phyloP scores from a whole-genome alignment of 495 filamentous ascomycete genomes.

The Penicillium tannophilum region DNA sequence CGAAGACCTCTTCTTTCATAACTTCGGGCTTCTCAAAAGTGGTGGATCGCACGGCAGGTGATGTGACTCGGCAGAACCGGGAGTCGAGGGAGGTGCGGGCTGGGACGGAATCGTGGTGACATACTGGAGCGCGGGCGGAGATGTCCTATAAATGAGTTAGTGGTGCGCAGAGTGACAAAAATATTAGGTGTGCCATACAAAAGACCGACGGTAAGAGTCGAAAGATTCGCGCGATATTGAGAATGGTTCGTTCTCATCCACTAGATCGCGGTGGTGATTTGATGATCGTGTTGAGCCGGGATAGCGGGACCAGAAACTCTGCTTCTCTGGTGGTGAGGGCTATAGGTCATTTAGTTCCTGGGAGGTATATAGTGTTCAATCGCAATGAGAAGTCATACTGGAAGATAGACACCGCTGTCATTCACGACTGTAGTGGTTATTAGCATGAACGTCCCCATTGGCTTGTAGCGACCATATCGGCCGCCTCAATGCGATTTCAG shows the following conservation, averaged over 20 bases:
- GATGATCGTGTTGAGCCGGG: constrained; percentile 68
- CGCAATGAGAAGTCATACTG: constrained; percentile 56
- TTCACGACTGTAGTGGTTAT: constrained; percentile 76
- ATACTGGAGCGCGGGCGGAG: constrained; percentile 80
- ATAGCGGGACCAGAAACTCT: constrained; percentile 78
- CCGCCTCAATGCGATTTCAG: background rate
- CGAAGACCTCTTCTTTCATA: constrained; percentile 77
- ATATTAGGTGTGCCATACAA: constrained; percentile 61
- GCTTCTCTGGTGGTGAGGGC: constrained; percentile 90
- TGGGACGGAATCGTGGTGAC: constrained; percentile 54
- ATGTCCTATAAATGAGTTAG: constrained; percentile 67
- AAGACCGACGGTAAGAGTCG: constrained; percentile 95
- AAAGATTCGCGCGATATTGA: constrained; percentile 97
- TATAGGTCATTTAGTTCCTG: constrained; percentile 37
- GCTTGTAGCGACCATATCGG: background rate
- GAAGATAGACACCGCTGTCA: constrained; percentile 94
- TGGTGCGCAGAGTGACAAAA: background rate
- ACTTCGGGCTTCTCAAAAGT: constrained; percentile 56
- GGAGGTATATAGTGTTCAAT: constrained; percentile 8
- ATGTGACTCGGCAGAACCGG: constrained; percentile 54
- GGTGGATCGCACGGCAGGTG: constrained; percentile 53
- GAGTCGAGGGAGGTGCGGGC: constrained; percentile 82
- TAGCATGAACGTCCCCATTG: background rate
- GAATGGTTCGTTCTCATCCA: constrained; percentile 88
- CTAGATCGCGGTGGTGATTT: constrained; percentile 63